A percentile compares a stretch with the other conserved stretches of the same genome.
Evolutionary conservation across 768 basidiomycete species (phyloP).

Genomic region (Tulasnella sp.): DNA sequence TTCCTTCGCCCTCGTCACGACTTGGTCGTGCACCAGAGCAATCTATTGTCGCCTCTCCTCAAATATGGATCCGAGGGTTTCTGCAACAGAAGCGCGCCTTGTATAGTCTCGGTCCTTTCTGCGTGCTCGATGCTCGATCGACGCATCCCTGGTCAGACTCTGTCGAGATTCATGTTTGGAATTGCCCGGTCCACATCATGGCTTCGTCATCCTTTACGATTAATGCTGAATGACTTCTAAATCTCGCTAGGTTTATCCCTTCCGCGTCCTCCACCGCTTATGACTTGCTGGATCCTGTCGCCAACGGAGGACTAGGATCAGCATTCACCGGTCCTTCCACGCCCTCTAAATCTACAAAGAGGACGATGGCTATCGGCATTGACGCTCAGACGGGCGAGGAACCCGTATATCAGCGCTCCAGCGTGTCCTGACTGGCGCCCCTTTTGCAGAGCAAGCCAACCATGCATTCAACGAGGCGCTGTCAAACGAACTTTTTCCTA

Average conservation of each 20-base stretch:
- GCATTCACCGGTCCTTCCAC: conserved; percentile 42
- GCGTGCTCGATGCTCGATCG: no score
- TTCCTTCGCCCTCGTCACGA: neutral
- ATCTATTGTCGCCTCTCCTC: neutral
- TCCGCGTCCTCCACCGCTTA: neutral
- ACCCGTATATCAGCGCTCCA: neutral
- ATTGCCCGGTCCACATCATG: neutral
- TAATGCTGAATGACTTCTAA: neutral
- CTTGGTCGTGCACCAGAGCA: neutral
- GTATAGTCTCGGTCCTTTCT: no score
- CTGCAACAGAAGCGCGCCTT: no score
- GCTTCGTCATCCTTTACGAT: neutral
- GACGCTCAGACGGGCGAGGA: conserved; percentile 66
- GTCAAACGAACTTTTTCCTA: conserved; percentile 37
- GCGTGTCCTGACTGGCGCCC: neutral
- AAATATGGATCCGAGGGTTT: no score
- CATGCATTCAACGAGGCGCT: conserved; percentile 37
- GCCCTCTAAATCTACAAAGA: conserved; percentile 42
- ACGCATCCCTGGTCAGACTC: no score
- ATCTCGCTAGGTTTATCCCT: conserved; percentile 3
- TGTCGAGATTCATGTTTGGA: no score
- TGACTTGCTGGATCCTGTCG: neutral
- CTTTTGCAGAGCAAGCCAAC: conserved; percentile 35
- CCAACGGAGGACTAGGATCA: conserved; percentile 10
- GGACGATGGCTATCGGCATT: conserved; percentile 60